Conservation (phyloP, 1,284 basidiomycete genomes). For the Macrocybe sp. region DNA sequence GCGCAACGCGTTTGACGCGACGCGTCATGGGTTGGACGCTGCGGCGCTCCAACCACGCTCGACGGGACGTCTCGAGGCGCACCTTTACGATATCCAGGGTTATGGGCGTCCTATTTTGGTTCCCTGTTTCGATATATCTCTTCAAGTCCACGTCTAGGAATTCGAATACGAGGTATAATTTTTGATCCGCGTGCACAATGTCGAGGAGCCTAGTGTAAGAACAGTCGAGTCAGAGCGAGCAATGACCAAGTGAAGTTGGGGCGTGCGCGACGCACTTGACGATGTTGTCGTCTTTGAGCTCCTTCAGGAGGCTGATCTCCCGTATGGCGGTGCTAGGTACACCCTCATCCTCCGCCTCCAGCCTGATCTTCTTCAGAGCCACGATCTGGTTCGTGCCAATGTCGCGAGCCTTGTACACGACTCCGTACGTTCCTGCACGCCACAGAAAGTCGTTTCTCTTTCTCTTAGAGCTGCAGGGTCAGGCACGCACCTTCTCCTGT, state of each 20-base stretch:
- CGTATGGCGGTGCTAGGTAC: slow-evolving; percentile 97
- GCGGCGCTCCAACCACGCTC: too few relatives aligned
- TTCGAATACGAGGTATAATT: slow-evolving; percentile 97
- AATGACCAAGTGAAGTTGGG: slow-evolving; percentile 6
- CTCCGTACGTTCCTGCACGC: slow-evolving; percentile 91
- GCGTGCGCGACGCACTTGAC: slow-evolving; percentile 57
- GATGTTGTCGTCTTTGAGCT: slow-evolving; percentile 94
- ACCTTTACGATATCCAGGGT: slow-evolving; percentile 85
- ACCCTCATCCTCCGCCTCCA: slow-evolving; percentile 97
- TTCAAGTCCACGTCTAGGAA: slow-evolving; percentile 94
- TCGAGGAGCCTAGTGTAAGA: slow-evolving; percentile 73
- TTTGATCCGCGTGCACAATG: slow-evolving; percentile 96
- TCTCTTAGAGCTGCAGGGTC: not conserved
- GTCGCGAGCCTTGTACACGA: slow-evolving; percentile 92
- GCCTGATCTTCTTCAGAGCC: slow-evolving; percentile 96
- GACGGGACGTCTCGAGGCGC: slow-evolving; percentile 11
- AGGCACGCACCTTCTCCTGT: slow-evolving; percentile 50
- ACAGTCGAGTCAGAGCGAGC: slow-evolving; percentile 3
- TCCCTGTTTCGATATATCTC: slow-evolving; percentile 90
- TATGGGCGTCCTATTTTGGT: slow-evolving; percentile 66
- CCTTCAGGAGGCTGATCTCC: slow-evolving; percentile 96
- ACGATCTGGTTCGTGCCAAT: slow-evolving; percentile 74
- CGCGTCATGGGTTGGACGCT: not conserved
- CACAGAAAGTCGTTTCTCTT: slow-evolving; percentile 3
- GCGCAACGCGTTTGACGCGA: slow-evolving; percentile 10